Percentiles rank a stretch among this genome's conserved stretches.
phyloP scores from a whole-genome alignment of 768 basidiomycete genomes.

The Kwoniella botswanensis region DNA sequence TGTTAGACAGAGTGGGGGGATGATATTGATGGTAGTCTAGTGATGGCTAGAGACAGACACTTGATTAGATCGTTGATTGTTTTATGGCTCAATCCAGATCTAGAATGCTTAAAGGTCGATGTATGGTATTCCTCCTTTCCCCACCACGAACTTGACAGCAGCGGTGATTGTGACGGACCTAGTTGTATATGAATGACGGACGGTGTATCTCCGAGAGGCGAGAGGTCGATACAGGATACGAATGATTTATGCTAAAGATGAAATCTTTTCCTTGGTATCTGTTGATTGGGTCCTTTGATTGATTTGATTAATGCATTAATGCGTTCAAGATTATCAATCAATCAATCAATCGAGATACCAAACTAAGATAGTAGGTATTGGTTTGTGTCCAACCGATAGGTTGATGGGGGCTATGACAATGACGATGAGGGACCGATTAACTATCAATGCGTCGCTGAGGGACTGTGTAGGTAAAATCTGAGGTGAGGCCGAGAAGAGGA shows the following conservation, averaged over 20 bases:
- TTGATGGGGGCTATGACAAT: background rate
- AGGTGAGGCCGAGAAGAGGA: no score
- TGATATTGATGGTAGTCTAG: background rate
- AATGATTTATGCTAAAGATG: no score
- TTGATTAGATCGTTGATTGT: no score
- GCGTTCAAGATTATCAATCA: background rate
- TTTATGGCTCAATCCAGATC: background rate
- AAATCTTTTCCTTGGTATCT: background rate
- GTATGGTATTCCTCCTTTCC: background rate
- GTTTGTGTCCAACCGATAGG: background rate
- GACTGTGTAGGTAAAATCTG: no score
- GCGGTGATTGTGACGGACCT: background rate
- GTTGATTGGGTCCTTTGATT: constrained; percentile 11
- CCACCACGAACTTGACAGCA: background rate
- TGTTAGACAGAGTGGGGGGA: background rate
- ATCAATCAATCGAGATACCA: background rate
- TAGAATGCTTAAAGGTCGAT: background rate
- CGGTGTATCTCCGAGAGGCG: no score
- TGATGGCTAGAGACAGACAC: background rate
- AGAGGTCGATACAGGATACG: no score
- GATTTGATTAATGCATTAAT: constrained; percentile 3
- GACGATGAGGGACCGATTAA: background rate
- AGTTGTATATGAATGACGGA: no score
- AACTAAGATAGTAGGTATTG: background rate
- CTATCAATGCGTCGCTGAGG: background rate